phyloP scores from a whole-genome alignment of 2,329 filamentous ascomycete species.

The Aspergillus uvarum region DNA sequence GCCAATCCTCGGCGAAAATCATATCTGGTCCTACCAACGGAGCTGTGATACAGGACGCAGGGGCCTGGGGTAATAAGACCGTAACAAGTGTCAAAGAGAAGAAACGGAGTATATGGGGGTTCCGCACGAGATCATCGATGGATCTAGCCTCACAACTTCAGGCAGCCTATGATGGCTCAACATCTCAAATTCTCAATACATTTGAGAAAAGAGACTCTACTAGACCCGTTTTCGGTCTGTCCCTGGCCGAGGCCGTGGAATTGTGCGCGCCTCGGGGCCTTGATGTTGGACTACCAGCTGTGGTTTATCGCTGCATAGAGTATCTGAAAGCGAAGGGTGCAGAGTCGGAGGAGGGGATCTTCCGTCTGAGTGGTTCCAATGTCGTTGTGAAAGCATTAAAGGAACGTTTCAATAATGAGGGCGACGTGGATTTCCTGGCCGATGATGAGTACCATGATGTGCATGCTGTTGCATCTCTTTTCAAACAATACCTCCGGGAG shows the following conservation, averaged over 20 bases:
- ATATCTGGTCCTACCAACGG: constrained; percentile 87
- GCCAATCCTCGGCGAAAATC: constrained; percentile 40
- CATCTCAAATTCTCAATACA: constrained; percentile 53
- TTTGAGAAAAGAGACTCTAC: constrained; percentile 55
- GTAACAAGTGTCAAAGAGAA: constrained; percentile 70
- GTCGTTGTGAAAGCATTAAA: constrained; percentile 86
- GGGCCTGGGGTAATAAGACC: constrained; percentile 80
- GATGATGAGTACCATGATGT: constrained; percentile 87
- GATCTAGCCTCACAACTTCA: constrained; percentile 52
- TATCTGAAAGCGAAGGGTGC: constrained; percentile 84
- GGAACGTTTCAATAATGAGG: constrained; percentile 90
- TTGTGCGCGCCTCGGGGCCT: constrained; percentile 71
- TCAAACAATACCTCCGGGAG: constrained; percentile 93
- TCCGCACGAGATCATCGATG: constrained; percentile 68
- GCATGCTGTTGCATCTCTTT: constrained; percentile 87
- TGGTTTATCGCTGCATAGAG: constrained; percentile 93
- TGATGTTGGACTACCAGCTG: constrained; percentile 76
- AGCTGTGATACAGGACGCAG: constrained; percentile 76
- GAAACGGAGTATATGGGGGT: constrained; percentile 70
- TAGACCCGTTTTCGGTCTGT: constrained; percentile 78
- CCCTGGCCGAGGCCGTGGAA: constrained; percentile 81
- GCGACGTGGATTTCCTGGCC: constrained; percentile 80
- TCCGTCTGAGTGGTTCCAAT: constrained; percentile 95
- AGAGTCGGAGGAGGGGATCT: constrained; percentile 86
- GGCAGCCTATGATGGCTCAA: constrained; percentile 31